phyloP scores from a whole-genome alignment of 1,139 yeast species.

The Pneumocystis wakefieldiae region DNA sequence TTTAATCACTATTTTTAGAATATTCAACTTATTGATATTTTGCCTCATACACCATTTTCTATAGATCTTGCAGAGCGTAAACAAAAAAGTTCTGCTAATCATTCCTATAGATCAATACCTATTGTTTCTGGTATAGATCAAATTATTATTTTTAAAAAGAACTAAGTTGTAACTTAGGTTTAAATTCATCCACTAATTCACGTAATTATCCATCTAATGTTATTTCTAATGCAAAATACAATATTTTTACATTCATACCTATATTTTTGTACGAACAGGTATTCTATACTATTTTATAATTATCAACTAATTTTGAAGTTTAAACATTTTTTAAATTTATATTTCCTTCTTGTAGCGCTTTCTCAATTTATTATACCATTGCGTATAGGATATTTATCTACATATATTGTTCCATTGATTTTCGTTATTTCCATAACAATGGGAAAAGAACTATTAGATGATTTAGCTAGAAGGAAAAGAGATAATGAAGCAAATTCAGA shows the following conservation, averaged over 20 bases:
- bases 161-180: neutral
- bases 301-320: slow-evolving; percentile 26
- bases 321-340: slow-evolving; percentile 87
- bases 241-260: slow-evolving; percentile 77
- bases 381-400: slow-evolving; percentile 82
- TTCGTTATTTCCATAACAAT: slow-evolving; percentile 86
- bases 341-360: slow-evolving; percentile 80
- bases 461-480: slow-evolving; percentile 73
- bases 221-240: slow-evolving; percentile 86
- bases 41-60: neutral
- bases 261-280: slow-evolving; percentile 71
- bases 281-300: neutral
- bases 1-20: neutral
- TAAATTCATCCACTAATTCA: slow-evolving; percentile 1
- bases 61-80: neutral
- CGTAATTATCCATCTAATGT: slow-evolving; percentile 55
- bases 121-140: neutral
- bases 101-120: neutral
- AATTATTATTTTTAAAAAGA: neutral
- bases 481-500: slow-evolving; percentile 84
- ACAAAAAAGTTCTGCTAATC: neutral
- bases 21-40: neutral
- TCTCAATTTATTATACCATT: slow-evolving; percentile 87
- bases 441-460: slow-evolving; percentile 93
- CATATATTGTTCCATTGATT: slow-evolving; percentile 84